Evolutionary conservation across 2,329 filamentous ascomycete genomes (phyloP), one percentile per base, ranked within the genome.

Genomic region (Pyricularia sp.): DNA sequence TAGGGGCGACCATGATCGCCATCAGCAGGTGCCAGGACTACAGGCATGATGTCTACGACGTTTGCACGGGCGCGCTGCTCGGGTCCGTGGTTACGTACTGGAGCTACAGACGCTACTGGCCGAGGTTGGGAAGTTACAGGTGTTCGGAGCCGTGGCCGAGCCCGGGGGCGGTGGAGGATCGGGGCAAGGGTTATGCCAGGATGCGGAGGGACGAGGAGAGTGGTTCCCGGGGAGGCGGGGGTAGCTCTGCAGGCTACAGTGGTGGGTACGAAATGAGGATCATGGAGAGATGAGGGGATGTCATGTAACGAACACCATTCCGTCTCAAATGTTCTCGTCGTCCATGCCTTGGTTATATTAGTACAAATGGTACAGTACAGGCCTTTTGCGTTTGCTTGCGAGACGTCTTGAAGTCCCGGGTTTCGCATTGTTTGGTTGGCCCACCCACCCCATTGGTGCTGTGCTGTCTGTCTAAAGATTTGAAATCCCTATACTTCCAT

Each of bases 21-120:
- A 89, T 91, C 69, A 89, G 87, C 64, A 82, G 90, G 7, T 90
- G 87, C 72, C 85, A 91, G 77, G 89, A 91, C 76, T 91, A 92
- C 74, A 80, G 90, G 66, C 89, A 92, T 73, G 89, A 92, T 71
- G 88, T 90, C 2, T 90, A 89, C 71, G 89, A 92, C 74, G 88
- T 92, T 14, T 85, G 83, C 67, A 82, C 85, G 6, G 89, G 90
- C 0, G 85, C 85, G 0, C 76, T 85, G 30, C 79, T 92, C 17
- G 90, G 89, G 3, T 85, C 85, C 76, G 76, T 79, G 4, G 78
- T 90, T 33, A 85, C 88, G 2, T 88, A 88, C 74, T 90, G 88
- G 82, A 90, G 86, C 71, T 91, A 91, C 74, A 79, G 88, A 70
- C 79, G 87, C 72, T 88, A 90, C 75, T 90, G 86, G 82, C 88